phyloP scores from a whole-genome alignment of 306 rosid genomes.

The Echinosophora koreensis region DNA sequence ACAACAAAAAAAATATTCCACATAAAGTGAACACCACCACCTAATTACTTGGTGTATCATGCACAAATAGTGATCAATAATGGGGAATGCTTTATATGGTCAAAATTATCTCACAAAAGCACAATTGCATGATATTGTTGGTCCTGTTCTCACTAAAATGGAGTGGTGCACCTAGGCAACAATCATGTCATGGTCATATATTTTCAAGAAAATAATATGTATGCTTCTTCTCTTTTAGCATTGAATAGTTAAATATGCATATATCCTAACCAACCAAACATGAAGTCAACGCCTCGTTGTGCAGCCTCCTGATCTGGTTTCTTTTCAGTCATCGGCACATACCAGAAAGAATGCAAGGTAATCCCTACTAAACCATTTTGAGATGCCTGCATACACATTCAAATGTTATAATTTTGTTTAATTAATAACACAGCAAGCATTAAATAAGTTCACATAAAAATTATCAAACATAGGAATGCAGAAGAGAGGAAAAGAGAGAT shows the following conservation, averaged over 20 bases:
- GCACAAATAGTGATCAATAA: neutral
- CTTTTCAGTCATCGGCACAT: constrained; percentile 52
- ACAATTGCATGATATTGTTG: constrained; percentile 15
- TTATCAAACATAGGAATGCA: too few species aligned
- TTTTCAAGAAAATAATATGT: neutral
- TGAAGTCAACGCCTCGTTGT: constrained; percentile 66
- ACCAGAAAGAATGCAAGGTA: constrained; percentile 60
- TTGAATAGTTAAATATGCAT: constrained; percentile 11
- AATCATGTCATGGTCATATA: constrained; percentile 28
- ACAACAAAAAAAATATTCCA: neutral
- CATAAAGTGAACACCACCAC: neutral
- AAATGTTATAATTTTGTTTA: constrained; percentile 6
- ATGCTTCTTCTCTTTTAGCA: constrained; percentile 18
- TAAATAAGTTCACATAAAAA: constrained; percentile 23
- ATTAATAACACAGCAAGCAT: neutral
- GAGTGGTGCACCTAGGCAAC: neutral
- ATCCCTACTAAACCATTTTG: constrained; percentile 77
- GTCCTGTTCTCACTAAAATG: constrained; percentile 14
- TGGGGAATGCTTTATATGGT: neutral
- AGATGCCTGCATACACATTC: constrained; percentile 52
- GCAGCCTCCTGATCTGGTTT: constrained; percentile 60
- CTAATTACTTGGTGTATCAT: neutral
- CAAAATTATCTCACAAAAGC: constrained; percentile 23
- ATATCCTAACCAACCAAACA: constrained; percentile 69
- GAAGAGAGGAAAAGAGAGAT: too few species aligned